A percentile compares a stretch with the other conserved stretches of the same genome.
Evolutionary conservation across 768 basidiomycete genomes (phyloP).

Genomic region (Lanmaoa pseudosensibilis): DNA sequence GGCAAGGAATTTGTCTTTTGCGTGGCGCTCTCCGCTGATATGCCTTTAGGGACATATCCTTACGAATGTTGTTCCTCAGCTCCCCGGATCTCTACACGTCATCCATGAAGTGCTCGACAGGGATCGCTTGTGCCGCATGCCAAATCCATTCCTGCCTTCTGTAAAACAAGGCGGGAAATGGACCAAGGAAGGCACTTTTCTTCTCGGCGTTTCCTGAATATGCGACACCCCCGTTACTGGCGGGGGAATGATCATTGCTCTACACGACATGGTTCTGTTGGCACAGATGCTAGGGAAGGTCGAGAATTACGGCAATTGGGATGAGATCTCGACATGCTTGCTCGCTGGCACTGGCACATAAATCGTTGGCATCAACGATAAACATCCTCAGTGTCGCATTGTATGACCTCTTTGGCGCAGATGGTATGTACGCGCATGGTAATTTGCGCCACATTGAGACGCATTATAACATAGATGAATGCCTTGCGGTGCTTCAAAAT

Average conservation of each 20-base stretch:
- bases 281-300: conserved; percentile 56
- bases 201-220: conserved; percentile 97
- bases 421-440: conserved; percentile 57
- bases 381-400: conserved; percentile 93
- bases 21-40: conserved; percentile 2
- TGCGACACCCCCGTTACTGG: conserved; percentile 99
- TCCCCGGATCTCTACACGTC: conserved; percentile 69
- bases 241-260: conserved; percentile 96
- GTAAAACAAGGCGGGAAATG: conserved; percentile 56
- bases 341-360: conserved; percentile 83
- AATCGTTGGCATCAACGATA: conserved; percentile 78
- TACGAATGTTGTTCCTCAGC: conserved; percentile 71
- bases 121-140: conserved; percentile 87
- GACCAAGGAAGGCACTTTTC: conserved; percentile 67
- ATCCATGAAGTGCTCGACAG: conserved; percentile 70
- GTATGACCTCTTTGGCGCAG: conserved; percentile 92
- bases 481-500: conserved; percentile 60
- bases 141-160: conserved; percentile 90
- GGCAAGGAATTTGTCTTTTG: conserved; percentile 35
- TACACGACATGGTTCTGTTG: conserved; percentile 81
- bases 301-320: conserved; percentile 48
- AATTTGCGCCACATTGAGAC: not conserved
- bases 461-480: conserved; percentile 47
- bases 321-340: conserved; percentile 50
- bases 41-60: conserved; percentile 62